phyloP scores from a whole-genome alignment of 2,329 filamentous ascomycete species.

The Diaporthe citrichinensis region DNA sequence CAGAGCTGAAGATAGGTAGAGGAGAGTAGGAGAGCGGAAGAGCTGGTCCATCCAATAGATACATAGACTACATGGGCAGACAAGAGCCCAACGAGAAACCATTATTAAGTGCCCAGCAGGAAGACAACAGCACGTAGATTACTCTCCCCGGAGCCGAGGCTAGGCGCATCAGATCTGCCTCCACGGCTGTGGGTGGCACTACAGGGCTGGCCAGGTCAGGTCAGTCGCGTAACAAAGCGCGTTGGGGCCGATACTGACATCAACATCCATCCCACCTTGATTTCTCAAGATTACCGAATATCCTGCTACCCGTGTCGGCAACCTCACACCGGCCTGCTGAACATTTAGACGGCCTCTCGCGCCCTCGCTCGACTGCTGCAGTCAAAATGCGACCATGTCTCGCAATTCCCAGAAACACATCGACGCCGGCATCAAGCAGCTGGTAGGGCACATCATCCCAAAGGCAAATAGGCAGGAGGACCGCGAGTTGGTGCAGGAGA shows the following conservation, averaged over 20 bases:
- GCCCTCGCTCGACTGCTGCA: slow-evolving; percentile 20
- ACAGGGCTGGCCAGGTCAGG: background rate
- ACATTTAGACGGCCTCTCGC: background rate
- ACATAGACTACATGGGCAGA: background rate
- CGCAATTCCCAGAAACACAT: slow-evolving; percentile 75
- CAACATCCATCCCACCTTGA: slow-evolving; percentile 34
- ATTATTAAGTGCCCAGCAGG: no score
- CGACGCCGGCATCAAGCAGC: slow-evolving; percentile 82
- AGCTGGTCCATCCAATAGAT: background rate
- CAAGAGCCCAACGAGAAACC: background rate
- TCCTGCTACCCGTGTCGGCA: background rate
- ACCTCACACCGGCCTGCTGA: background rate
- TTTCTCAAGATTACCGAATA: background rate
- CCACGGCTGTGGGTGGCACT: background rate
- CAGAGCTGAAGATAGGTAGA: background rate
- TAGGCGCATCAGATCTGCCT: slow-evolving; percentile 17
- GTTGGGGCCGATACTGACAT: slow-evolving; percentile 24
- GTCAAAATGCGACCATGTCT: slow-evolving; percentile 66
- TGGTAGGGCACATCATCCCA: slow-evolving; percentile 82
- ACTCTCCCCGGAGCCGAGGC: background rate
- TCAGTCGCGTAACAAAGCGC: slow-evolving; percentile 36
- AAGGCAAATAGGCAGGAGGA: slow-evolving; percentile 65
- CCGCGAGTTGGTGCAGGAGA: slow-evolving; percentile 76
- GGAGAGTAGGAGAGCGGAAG: background rate
- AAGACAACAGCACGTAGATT: no score